A percentile compares a stretch with the other conserved stretches of the same genome.
Evolutionary conservation across 169 alveolate genomes (phyloP).

Genomic region (Eimeria sp.): DNA sequence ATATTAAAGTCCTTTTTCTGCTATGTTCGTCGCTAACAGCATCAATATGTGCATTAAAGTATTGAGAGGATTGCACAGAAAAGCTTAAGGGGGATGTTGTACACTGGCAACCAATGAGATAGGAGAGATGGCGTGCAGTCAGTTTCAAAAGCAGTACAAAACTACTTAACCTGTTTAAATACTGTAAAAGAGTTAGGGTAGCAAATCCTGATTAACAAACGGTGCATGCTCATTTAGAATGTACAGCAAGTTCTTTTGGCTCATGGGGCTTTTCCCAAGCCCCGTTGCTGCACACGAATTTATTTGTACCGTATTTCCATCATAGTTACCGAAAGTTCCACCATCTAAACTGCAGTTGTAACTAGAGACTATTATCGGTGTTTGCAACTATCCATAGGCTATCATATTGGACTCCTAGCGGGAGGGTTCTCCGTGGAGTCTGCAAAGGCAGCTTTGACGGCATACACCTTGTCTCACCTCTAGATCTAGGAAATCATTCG

Average conservation of each 20-base stretch:
- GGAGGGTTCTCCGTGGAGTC: neutral
- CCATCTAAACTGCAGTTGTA: neutral
- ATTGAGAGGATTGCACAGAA: neutral
- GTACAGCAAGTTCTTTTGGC: neutral
- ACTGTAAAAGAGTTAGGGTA: neutral
- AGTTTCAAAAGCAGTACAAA: neutral
- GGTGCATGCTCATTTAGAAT: neutral
- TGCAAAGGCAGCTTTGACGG: neutral
- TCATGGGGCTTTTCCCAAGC: conserved; percentile 52
- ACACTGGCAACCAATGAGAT: neutral
- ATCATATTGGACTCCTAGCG: neutral
- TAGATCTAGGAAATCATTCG: neutral
- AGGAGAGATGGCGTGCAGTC: neutral
- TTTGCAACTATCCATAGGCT: neutral
- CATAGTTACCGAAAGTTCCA: neutral
- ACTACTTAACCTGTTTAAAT: neutral
- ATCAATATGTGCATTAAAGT: neutral
- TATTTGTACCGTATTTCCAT: neutral
- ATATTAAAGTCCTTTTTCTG: neutral
- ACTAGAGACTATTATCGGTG: neutral
- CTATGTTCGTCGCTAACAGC: neutral
- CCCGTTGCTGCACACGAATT: neutral
- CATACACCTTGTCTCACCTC: neutral
- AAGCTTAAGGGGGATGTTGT: neutral
- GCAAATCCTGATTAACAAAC: neutral